Base-by-base conservation (phyloP, 1,284 basidiomycete genomes). In the Lentinula novae-zelandiae region DNA sequence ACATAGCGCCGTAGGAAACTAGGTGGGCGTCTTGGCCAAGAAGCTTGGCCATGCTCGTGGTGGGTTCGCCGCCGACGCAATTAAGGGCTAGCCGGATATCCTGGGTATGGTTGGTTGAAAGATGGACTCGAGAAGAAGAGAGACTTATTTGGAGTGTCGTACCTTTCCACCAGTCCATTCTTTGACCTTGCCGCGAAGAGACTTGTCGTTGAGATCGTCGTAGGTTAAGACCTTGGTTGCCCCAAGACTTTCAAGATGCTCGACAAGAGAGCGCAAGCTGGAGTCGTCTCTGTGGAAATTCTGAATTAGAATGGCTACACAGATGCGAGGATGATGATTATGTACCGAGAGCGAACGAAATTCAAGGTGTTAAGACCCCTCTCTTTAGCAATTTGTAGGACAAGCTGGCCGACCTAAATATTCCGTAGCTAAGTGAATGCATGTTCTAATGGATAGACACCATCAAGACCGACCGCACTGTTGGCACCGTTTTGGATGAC, bases 1-100 rank as follows among this genome's bases (percentile, higher is more conserved):
- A 90, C 93, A 95, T 95, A 5, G 89, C 92, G 31, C 93, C 93
- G 63, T 95, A 95, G 0, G 93, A 92, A 8, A 95, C 89, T 1
- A 93, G 75, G 65, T 88, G 86, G 2, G 87, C 86, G 66, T 88
- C 76, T 42, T 77, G 68, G 8, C 85, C 85, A 1, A 95, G 76
- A 12, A 89, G 74, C 55, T 85, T 82, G 1, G 82, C 78, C 87
- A 94, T 90, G 2, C 78, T 67, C 0, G 82, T 82, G 0, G 90
- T 92, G 51, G 85, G 78, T 49, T 81, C 79, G 0, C 93, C 92
- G 15, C 90, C 82, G 12, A 95, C 85, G 69, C 92, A 93, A 69
- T 95, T 95, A 27, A 95, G 78, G 7, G 84, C 89, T 2, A 95
- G 78, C 27, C 79, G 80, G 55, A 90, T 84, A 6, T 76, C 71